These are phyloP conservation scores for Metarhizium brunneum DNA, from an alignment of 2,329 filamentous ascomycete genomes.

Conservation along the genomic window DNA sequence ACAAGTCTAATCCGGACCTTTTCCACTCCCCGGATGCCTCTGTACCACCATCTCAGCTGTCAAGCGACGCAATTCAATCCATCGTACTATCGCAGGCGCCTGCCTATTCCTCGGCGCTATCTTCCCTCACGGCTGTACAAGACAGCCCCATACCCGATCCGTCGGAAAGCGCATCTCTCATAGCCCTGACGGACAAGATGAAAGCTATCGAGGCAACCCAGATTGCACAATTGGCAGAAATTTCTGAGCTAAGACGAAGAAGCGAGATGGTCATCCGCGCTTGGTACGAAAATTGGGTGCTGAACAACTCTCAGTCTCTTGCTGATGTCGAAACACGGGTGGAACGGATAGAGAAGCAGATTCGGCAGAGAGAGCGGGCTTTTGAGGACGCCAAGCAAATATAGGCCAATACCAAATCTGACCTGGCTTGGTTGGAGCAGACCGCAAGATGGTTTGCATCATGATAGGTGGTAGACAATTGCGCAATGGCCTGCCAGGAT, in stretches of 20 bases:
- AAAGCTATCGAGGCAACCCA: slow-evolving; percentile 52
- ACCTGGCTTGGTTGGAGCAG: no score
- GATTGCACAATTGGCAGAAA: slow-evolving; percentile 49
- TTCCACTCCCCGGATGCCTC: slow-evolving; percentile 39
- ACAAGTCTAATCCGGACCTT: slow-evolving; percentile 43
- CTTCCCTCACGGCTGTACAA: slow-evolving; percentile 45
- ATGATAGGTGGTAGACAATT: no score
- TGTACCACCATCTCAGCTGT: slow-evolving; percentile 41
- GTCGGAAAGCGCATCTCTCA: slow-evolving; percentile 44
- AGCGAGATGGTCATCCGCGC: slow-evolving; percentile 54
- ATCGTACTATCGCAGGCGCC: slow-evolving; percentile 48
- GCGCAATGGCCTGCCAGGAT: background rate
- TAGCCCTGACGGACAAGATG: slow-evolving; percentile 52
- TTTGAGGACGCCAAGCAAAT: slow-evolving; percentile 38
- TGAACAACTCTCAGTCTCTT: slow-evolving; percentile 59
- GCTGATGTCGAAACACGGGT: slow-evolving; percentile 63
- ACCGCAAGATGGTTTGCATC: no score
- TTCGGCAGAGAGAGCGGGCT: slow-evolving; percentile 55
- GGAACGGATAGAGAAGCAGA: slow-evolving; percentile 52
- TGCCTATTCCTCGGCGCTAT: slow-evolving; percentile 45
- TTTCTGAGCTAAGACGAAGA: slow-evolving; percentile 51
- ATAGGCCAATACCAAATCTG: slow-evolving; percentile 9
- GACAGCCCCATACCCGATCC: slow-evolving; percentile 49
- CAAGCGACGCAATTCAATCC: slow-evolving; percentile 40
- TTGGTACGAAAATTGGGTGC: slow-evolving; percentile 67